Evolutionary conservation across 1,284 basidiomycete species (phyloP), one percentile per base, ranked within the genome.

Genomic region (Boletus sp.): DNA sequence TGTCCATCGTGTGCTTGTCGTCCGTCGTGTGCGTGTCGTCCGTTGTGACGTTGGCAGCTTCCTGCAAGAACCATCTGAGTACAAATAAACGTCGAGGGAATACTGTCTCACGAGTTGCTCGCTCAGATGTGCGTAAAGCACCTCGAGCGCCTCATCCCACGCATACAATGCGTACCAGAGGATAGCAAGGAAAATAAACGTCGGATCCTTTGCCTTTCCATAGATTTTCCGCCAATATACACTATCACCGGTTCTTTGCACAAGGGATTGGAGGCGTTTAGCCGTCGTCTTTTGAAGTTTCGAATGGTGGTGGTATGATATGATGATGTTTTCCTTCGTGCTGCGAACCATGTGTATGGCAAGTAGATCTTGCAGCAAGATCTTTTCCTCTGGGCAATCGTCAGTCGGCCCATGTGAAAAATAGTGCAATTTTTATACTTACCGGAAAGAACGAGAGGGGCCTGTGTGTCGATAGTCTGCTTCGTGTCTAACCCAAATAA

Each of bases 171-270:
- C 75, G 44, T 81, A 76, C 78, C 79, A 81, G 37, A 81, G 61
- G 36, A 73, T 73, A 5, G 73, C 68, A 23, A 81, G 64, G 14
- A 81, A 67, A 2, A 80, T 54, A 45, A 81, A 75, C 0, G 78
- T 80, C 0, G 78, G 76, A 55, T 81, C 78, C 8, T 56, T 58
- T 0, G 74, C 71, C 38, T 60, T 67, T 35, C 57, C 57, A 46
- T 80, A 76, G 39, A 81, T 72, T 46, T 72, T 76, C 43, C 71
- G 66, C 78, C 78, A 81, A 50, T 81, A 80, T 4, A 80, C 75
- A 48, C 72, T 75, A 42, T 54, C 49, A 5, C 69, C 69, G 2
- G 69, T 68, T 54, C 69, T 62, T 20, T 64, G 56, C 3, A 72
- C 60, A 7, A 73, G 64, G 8, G 64, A 59, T 14, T 61, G 65